These are phyloP conservation scores for Dendryphion nanum DNA, from an alignment of 2,329 filamentous ascomycete genomes.

Conservation along the genomic window DNA sequence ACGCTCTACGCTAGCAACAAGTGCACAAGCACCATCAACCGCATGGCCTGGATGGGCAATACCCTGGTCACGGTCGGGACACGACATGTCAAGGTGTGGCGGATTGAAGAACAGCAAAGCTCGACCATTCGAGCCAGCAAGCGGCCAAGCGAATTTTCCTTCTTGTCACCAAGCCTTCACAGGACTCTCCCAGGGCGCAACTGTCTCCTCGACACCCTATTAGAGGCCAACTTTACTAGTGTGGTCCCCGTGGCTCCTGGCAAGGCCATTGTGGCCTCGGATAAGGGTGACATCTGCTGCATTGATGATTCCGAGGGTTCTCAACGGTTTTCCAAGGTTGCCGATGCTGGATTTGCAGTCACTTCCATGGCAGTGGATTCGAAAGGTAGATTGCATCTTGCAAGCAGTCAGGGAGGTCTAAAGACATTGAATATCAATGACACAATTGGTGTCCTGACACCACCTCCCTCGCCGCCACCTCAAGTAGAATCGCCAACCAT, in stretches of 20 bases:
- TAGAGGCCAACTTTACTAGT: slow-evolving; percentile 82
- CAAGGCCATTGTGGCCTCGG: slow-evolving; percentile 80
- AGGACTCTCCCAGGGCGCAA: slow-evolving; percentile 83
- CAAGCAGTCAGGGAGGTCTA: slow-evolving; percentile 62
- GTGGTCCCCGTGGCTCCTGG: slow-evolving; percentile 69
- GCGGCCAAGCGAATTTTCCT: slow-evolving; percentile 40
- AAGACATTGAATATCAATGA: slow-evolving; percentile 44
- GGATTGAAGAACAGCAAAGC: slow-evolving; percentile 63
- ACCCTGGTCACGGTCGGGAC: slow-evolving; percentile 83
- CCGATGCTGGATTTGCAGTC: slow-evolving; percentile 66
- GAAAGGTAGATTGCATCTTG: slow-evolving; percentile 63
- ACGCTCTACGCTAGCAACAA: slow-evolving; percentile 84
- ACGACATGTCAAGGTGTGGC: slow-evolving; percentile 92
- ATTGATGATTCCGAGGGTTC: slow-evolving; percentile 73
- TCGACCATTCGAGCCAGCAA: slow-evolving; percentile 54
- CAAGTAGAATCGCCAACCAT: slow-evolving; percentile 32
- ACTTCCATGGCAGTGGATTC: slow-evolving; percentile 63
- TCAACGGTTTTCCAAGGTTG: slow-evolving; percentile 67
- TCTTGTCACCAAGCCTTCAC: slow-evolving; percentile 42
- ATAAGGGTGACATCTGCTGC: slow-evolving; percentile 85
- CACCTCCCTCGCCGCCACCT: slow-evolving; percentile 36
- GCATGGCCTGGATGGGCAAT: slow-evolving; percentile 88
- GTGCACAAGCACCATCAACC: slow-evolving; percentile 81
- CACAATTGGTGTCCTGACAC: slow-evolving; percentile 28
- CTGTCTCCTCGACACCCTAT: slow-evolving; percentile 75